phyloP scores from a whole-genome alignment of 2,329 filamentous ascomycete genomes.

The Boeremia exigua region DNA sequence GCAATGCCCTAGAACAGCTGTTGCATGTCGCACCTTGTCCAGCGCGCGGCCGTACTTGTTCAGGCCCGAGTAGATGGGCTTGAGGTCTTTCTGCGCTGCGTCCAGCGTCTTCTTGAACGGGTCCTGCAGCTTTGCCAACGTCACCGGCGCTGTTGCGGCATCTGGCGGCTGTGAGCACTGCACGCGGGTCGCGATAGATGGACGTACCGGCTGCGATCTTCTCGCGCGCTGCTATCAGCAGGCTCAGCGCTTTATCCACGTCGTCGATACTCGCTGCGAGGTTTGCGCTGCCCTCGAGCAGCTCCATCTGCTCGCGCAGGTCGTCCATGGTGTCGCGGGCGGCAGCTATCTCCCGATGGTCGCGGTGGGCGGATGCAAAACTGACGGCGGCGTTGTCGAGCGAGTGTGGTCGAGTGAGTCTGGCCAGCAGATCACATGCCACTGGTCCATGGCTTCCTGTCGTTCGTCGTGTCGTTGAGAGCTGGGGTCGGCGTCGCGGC shows the following conservation, averaged over 20 bases:
- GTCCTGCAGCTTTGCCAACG: constrained; percentile 83
- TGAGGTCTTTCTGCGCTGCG: constrained; percentile 78
- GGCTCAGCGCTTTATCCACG: constrained; percentile 82
- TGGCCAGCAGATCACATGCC: constrained; percentile 26
- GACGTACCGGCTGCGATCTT: constrained; percentile 68
- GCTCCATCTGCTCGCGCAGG: constrained; percentile 76
- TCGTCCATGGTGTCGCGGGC: constrained; percentile 59
- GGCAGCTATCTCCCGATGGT: not conserved
- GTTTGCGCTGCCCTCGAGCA: constrained; percentile 72
- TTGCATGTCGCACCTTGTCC: constrained; percentile 68
- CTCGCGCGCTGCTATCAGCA: constrained; percentile 75
- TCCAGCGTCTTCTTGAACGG: constrained; percentile 84
- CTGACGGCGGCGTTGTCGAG: constrained; percentile 4
- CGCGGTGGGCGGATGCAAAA: not conserved
- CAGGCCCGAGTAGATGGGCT: constrained; percentile 80
- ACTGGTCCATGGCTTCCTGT: constrained; percentile 32
- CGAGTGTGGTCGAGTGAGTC: no score
- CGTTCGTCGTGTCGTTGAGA: constrained; percentile 7
- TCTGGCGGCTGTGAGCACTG: constrained; percentile 54
- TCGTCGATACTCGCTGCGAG: constrained; percentile 75
- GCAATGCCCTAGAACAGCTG: not conserved
- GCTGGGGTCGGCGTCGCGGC: constrained; percentile 3
- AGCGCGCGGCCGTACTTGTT: constrained; percentile 85
- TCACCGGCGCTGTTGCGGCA: constrained; percentile 72
- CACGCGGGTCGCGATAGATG: constrained; percentile 1